Evolutionary conservation across 1,284 basidiomycete genomes (phyloP).

Genomic region (Fistulina hepatica): DNA sequence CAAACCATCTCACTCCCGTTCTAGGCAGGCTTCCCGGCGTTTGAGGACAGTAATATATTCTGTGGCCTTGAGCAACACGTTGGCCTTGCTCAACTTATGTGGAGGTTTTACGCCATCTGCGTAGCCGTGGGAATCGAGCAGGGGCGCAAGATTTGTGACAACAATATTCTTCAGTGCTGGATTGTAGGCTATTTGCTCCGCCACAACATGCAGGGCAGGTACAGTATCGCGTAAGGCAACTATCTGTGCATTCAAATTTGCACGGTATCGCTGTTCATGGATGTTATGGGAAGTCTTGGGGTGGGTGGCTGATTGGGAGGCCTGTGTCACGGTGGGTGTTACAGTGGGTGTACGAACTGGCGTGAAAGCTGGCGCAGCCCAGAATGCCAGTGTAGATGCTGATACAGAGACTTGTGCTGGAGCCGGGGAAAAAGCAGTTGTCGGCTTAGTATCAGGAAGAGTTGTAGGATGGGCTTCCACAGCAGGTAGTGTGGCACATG

Average conservation of each 20-base stretch:
- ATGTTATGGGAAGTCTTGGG: constrained; percentile 87
- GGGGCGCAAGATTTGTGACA: constrained; percentile 21
- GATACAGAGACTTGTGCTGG: constrained; percentile 20
- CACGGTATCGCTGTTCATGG: constrained; percentile 82
- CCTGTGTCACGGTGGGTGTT: constrained; percentile 9
- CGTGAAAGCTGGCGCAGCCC: constrained; percentile 16
- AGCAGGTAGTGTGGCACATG: not conserved
- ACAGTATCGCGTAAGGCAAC: constrained; percentile 73
- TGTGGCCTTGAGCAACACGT: constrained; percentile 71
- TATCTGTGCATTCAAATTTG: constrained; percentile 84
- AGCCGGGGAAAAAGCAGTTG: constrained; percentile 12
- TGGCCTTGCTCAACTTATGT: constrained; percentile 75
- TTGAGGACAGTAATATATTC: constrained; percentile 78
- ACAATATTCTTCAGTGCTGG: constrained; percentile 70
- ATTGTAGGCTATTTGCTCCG: too few relatives aligned
- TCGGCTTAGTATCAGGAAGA: constrained; percentile 19
- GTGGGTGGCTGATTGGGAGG: constrained; percentile 28
- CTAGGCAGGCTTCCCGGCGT: constrained; percentile 57
- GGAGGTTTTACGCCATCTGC: constrained; percentile 78
- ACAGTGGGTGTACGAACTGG: constrained; percentile 11
- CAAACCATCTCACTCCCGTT: constrained; percentile 59
- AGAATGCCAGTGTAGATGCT: constrained; percentile 13
- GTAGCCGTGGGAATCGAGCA: constrained; percentile 43
- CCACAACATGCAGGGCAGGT: constrained; percentile 68
- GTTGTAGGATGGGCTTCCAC: constrained; percentile 25